Conservation (phyloP, 2,329 filamentous ascomycete genomes). For the Verticillium albo-atrum region DNA sequence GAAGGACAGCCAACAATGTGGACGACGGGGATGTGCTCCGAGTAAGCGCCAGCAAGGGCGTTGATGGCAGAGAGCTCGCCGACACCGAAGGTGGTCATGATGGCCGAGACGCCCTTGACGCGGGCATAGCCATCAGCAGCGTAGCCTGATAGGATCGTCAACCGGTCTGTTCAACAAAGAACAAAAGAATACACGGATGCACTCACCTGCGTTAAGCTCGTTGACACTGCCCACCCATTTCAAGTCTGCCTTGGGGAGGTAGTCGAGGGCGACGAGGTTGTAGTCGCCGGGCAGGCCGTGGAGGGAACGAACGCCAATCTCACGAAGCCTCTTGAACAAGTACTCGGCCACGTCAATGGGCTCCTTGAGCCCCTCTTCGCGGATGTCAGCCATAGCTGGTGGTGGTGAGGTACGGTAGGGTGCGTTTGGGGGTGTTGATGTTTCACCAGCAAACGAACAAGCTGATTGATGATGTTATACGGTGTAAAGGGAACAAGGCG, state of each 20-base stretch:
- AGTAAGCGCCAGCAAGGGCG: slow-evolving; percentile 68
- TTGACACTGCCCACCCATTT: slow-evolving; percentile 68
- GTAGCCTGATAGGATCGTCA: slow-evolving; percentile 48
- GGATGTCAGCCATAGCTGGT: slow-evolving; percentile 29
- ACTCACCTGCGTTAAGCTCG: slow-evolving; percentile 65
- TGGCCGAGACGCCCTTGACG: slow-evolving; percentile 63
- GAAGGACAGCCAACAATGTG: slow-evolving; percentile 59
- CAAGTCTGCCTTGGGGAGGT: slow-evolving; percentile 52
- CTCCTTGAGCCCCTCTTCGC: slow-evolving; percentile 37
- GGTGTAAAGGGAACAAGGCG: neutral
- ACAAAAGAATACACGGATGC: slow-evolving; percentile 32
- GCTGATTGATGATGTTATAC: neutral
- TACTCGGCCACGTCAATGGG: slow-evolving; percentile 62
- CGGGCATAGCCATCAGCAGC: slow-evolving; percentile 78
- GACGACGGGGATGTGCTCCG: slow-evolving; percentile 67
- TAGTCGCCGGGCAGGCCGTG: slow-evolving; percentile 71
- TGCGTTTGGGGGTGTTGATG: neutral
- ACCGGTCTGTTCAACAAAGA: neutral
- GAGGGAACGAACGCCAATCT: slow-evolving; percentile 60
- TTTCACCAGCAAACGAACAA: too few species aligned
- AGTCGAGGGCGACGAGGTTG: slow-evolving; percentile 66
- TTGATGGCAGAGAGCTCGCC: slow-evolving; percentile 72
- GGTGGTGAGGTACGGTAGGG: neutral
- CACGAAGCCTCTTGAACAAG: slow-evolving; percentile 59
- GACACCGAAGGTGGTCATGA: slow-evolving; percentile 74